These are phyloP conservation scores for Catunica adiposa DNA, from an alignment of 2,329 filamentous ascomycete species.

Conservation along the genomic window DNA sequence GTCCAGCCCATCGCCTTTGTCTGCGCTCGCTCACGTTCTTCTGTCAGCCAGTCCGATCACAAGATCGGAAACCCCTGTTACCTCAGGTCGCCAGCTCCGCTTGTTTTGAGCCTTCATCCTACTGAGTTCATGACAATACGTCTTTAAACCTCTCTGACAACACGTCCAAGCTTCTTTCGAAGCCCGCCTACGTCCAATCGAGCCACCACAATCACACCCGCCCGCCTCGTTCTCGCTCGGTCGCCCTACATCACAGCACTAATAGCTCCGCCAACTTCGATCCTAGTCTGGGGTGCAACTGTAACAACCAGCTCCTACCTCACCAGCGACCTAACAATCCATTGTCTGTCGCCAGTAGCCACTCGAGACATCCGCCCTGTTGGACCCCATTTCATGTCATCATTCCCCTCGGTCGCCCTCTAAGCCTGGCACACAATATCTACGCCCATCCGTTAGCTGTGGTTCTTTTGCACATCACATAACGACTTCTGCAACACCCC, in stretches of 20 bases:
- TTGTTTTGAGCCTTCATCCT: background rate
- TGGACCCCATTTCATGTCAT: background rate
- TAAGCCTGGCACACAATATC: background rate
- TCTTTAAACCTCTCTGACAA: background rate
- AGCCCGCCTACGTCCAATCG: background rate
- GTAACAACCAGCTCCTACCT: background rate
- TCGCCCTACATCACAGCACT: background rate
- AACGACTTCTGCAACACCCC: background rate
- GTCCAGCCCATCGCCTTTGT: background rate
- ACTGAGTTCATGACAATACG: background rate
- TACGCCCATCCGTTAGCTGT: background rate
- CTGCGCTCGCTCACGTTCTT: background rate
- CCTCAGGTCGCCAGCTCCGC: background rate
- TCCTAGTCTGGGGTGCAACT: background rate
- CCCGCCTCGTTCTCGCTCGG: background rate
- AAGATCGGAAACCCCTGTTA: background rate
- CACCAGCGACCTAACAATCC: too few species aligned
- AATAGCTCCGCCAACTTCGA: background rate
- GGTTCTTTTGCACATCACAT: background rate
- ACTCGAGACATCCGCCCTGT: background rate
- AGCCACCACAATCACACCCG: background rate
- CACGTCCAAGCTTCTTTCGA: background rate
- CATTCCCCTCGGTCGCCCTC: background rate
- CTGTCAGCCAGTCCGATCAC: background rate
- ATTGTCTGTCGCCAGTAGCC: background rate